Evolutionary conservation across 305 asterid species (phyloP).

Genomic region (Nicotiana rustica): DNA sequence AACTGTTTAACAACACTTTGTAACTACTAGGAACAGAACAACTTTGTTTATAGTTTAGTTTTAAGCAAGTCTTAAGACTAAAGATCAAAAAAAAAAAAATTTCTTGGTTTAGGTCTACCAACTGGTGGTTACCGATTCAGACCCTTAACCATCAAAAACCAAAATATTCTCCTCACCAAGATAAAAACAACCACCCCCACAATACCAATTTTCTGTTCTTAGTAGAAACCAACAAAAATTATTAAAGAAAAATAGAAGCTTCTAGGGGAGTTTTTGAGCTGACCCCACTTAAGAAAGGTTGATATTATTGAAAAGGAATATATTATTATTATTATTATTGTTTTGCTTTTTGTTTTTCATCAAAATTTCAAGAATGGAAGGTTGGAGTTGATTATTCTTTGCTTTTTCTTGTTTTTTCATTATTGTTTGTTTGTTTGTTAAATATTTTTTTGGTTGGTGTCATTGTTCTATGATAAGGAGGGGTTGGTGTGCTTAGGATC

Average conservation of each 20-base stretch:
- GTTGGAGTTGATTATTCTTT: slow-evolving; percentile 51
- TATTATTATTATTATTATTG: slow-evolving; percentile 31
- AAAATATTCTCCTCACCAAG: slow-evolving; percentile 40
- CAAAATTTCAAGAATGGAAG: slow-evolving; percentile 45
- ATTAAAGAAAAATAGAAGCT: slow-evolving; percentile 33
- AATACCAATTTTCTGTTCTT: slow-evolving; percentile 37
- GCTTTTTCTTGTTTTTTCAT: slow-evolving; percentile 47
- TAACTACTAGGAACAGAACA: slow-evolving; percentile 31
- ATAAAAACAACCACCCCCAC: slow-evolving; percentile 44
- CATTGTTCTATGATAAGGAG: slow-evolving; percentile 84
- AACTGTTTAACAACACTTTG: slow-evolving; percentile 44
- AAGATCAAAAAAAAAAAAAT: slow-evolving; percentile 15
- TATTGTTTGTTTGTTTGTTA: slow-evolving; percentile 42
- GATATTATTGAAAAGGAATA: slow-evolving; percentile 53
- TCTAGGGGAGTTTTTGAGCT: slow-evolving; percentile 47
- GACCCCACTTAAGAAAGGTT: slow-evolving; percentile 69
- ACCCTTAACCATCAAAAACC: slow-evolving; percentile 48
- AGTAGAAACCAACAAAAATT: not conserved
- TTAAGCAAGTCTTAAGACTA: not conserved
- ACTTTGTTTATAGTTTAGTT: slow-evolving; percentile 34
- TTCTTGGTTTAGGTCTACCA: slow-evolving; percentile 68
- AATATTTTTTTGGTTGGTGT: slow-evolving; percentile 58
- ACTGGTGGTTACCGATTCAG: slow-evolving; percentile 78
- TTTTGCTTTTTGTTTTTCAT: slow-evolving; percentile 29
- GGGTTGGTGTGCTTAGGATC: slow-evolving; percentile 63